These are phyloP conservation scores for Lactifluus subvellereus DNA, from an alignment of 768 basidiomycete species.

Conservation along the genomic window DNA sequence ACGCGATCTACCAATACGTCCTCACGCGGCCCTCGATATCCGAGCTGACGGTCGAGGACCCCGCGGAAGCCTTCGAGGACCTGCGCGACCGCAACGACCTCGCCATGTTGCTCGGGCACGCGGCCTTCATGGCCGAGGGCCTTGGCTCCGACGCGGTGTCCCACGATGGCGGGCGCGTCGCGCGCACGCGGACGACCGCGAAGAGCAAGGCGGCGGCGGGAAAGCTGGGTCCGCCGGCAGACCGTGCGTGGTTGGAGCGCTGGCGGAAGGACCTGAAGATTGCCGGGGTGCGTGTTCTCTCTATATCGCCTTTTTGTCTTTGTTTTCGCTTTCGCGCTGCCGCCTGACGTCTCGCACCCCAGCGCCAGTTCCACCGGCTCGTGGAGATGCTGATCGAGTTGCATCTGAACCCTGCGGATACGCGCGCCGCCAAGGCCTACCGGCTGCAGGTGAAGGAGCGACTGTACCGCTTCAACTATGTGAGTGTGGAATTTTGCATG, in stretches of 20 bases:
- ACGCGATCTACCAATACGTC: constrained; percentile 74
- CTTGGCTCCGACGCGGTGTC: constrained; percentile 40
- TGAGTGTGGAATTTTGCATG: constrained; percentile 39
- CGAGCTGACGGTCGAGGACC: constrained; percentile 97
- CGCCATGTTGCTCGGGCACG: constrained; percentile 59
- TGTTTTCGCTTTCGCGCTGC: not conserved
- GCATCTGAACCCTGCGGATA: constrained; percentile 59
- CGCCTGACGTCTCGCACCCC: not conserved
- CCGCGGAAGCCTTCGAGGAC: constrained; percentile 96
- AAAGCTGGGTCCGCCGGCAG: constrained; percentile 71
- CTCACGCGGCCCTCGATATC: constrained; percentile 60
- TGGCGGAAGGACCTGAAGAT: constrained; percentile 85
- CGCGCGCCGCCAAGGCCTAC: constrained; percentile 53
- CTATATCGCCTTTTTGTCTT: not conserved
- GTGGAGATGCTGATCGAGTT: constrained; percentile 85
- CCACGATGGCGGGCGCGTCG: constrained; percentile 36
- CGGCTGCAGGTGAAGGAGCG: constrained; percentile 93
- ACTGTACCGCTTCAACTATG: constrained; percentile 91
- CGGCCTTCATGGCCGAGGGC: constrained; percentile 65
- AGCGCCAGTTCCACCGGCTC: constrained; percentile 93
- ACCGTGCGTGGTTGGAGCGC: constrained; percentile 70
- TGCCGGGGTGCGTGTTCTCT: constrained; percentile 53
- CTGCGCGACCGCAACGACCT: constrained; percentile 90
- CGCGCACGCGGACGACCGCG: constrained; percentile 28
- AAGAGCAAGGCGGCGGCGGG: constrained; percentile 35